Conservation (phyloP, 2,329 filamentous ascomycete species). For the Bipolaris cookei region DNA sequence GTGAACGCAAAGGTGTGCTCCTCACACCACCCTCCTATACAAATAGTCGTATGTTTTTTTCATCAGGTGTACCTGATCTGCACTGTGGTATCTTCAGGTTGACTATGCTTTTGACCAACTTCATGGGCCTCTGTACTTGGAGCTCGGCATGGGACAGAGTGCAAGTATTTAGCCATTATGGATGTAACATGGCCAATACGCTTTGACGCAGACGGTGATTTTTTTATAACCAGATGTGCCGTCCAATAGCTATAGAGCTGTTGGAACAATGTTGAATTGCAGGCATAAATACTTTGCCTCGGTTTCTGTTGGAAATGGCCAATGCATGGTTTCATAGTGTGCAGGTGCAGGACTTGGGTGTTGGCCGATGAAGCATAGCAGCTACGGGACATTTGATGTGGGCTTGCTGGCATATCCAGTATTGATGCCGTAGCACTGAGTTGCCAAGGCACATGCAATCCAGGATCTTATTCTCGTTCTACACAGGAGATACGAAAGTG, state of each 20-base stretch:
- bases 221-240: neutral
- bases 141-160: neutral
- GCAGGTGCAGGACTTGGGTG: neutral
- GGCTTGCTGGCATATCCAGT: neutral
- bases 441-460: neutral
- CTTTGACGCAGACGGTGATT: neutral
- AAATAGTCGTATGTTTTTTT: neutral
- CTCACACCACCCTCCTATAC: too few relatives aligned
- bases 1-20: neutral
- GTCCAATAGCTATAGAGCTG: neutral
- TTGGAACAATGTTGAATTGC: neutral
- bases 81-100: neutral
- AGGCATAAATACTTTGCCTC: neutral
- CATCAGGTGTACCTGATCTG: neutral
- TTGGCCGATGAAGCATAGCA: neutral
- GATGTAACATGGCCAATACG: neutral
- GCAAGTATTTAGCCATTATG: neutral
- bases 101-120: neutral
- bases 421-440: neutral
- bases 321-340: neutral
- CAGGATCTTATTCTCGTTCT: neutral
- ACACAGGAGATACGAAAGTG: neutral
- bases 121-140: neutral
- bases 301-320: neutral
- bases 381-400: neutral